Percentiles rank a stretch among this genome's conserved stretches.
Conservation (phyloP, 495 filamentous ascomycete genomes). For the Podospora fimiseda region DNA sequence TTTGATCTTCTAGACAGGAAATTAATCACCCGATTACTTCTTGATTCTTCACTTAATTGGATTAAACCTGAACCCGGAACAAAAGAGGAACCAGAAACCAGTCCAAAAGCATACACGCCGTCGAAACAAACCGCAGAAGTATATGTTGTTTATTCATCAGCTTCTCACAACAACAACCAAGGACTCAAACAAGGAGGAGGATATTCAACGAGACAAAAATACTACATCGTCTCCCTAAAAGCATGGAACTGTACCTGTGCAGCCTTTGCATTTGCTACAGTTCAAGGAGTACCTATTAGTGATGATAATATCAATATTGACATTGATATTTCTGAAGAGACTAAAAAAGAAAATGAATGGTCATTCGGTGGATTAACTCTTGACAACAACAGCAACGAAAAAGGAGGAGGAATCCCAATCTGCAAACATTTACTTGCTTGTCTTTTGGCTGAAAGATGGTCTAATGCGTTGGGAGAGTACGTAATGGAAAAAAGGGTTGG, state of each 20-base stretch:
- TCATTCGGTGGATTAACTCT: constrained; percentile 36
- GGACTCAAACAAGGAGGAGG: neutral
- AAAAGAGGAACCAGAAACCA: too few relatives aligned
- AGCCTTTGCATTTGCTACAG: constrained; percentile 66
- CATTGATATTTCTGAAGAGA: too few relatives aligned
- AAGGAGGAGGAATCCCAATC: constrained; percentile 44
- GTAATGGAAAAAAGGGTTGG: constrained; percentile 49
- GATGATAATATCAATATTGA: too few relatives aligned
- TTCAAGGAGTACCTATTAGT: constrained; percentile 19
- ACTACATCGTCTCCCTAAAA: constrained; percentile 61
- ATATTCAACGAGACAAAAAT: constrained; percentile 28
- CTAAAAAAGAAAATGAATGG: too few relatives aligned
- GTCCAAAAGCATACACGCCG: too few relatives aligned
- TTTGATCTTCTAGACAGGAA: constrained; percentile 75
- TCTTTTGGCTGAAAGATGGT: constrained; percentile 64
- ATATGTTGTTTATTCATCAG: too few relatives aligned
- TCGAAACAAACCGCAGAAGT: too few relatives aligned
- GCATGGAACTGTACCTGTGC: constrained; percentile 93
- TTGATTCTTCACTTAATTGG: neutral
- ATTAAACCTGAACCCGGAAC: too few relatives aligned
- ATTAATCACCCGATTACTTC: constrained; percentile 46
- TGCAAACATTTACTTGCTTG: constrained; percentile 92
- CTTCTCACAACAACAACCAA: too few relatives aligned
- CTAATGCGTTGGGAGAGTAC: constrained; percentile 46
- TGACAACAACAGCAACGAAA: constrained; percentile 17